Evolutionary conservation across 2,329 filamentous ascomycete genomes (phyloP).

Genomic region (Sordariomycetes sp.): DNA sequence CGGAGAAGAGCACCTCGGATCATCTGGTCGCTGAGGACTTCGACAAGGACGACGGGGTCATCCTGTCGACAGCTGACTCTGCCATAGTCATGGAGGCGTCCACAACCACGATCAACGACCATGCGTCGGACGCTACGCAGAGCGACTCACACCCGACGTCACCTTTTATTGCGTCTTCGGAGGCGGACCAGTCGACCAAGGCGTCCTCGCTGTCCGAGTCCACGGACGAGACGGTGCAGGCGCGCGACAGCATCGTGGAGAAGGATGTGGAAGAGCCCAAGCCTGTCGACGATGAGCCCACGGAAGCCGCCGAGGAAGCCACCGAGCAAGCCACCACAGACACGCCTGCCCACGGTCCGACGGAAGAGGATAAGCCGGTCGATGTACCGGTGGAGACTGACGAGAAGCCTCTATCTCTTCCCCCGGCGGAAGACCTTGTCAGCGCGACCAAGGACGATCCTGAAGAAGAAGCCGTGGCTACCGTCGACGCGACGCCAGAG

Average conservation of each 20-base stretch:
- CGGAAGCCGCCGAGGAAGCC: not conserved
- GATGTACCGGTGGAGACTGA: too few species aligned
- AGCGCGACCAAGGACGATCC: not conserved
- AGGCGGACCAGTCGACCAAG: conserved; percentile 48
- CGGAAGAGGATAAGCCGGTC: too few species aligned
- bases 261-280: conserved; percentile 12
- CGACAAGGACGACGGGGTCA: conserved; percentile 21
- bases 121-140: conserved; percentile 33
- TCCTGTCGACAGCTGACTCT: conserved; percentile 40
- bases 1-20: conserved; percentile 11
- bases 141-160: conserved; percentile 49
- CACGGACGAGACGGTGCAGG: conserved; percentile 46
- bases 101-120: conserved; percentile 31
- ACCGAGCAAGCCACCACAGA: too few species aligned
- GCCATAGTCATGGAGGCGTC: conserved; percentile 38
- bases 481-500: not conserved
- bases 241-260: conserved; percentile 16
- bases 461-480: not conserved
- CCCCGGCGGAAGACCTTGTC: too few species aligned
- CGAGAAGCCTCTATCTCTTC: too few species aligned
- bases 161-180: conserved; percentile 40
- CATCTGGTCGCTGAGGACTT: conserved; percentile 10
- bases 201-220: conserved; percentile 55
- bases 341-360: too few species aligned
- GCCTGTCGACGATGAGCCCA: not conserved